Conservation (phyloP, 1,284 basidiomycete species). For the Schizophyllum amplum region DNA sequence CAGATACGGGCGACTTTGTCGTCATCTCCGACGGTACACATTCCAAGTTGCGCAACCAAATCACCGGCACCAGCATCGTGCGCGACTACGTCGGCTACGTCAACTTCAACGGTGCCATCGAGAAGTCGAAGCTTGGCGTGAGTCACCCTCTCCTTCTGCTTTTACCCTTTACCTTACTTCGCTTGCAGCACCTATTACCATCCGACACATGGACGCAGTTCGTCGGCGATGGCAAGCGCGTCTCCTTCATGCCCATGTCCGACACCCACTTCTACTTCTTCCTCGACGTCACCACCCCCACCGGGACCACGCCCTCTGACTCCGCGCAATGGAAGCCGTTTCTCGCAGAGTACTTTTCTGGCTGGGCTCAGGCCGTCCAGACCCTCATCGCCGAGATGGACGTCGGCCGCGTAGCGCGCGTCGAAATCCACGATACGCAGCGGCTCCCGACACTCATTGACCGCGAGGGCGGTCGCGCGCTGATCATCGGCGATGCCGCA, state of each 20-base stretch:
- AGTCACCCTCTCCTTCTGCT: not conserved
- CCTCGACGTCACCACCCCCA: not conserved
- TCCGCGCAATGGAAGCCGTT: not conserved
- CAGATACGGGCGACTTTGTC: not conserved
- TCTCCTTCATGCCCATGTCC: not conserved
- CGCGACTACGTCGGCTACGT: not conserved
- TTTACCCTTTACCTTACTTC: not conserved
- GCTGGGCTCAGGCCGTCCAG: not conserved
- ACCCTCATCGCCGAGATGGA: not conserved
- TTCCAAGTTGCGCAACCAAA: not conserved
- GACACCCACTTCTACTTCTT: not conserved
- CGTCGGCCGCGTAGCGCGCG: not conserved
- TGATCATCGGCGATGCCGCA: conserved; percentile 7
- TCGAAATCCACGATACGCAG: not conserved
- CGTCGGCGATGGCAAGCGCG: not conserved
- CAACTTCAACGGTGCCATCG: not conserved
- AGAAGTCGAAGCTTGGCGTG: not conserved
- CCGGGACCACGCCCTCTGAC: not conserved
- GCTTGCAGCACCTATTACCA: not conserved
- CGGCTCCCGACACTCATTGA: not conserved
- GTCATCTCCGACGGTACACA: not conserved
- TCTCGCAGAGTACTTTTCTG: not conserved
- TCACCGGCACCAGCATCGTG: not conserved
- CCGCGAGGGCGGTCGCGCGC: not conserved
- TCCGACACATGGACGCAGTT: not conserved